phyloP scores from a whole-genome alignment of 257 asterid genomes.

The Plantago elongata region DNA sequence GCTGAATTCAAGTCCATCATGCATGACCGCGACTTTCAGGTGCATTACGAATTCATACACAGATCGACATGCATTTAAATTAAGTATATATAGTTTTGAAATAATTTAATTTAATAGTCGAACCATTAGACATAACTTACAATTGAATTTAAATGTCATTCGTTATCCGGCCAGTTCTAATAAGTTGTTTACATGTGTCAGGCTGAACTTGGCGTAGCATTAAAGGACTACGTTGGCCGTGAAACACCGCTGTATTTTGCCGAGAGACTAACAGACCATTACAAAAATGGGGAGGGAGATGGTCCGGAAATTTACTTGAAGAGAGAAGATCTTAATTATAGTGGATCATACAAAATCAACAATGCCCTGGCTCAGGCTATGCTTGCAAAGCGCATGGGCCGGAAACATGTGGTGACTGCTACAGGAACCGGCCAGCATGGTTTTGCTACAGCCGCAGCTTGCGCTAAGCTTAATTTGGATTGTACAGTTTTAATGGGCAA shows the following conservation, averaged over 20 bases:
- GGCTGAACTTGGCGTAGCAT: slow-evolving; percentile 43
- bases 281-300: slow-evolving; percentile 41
- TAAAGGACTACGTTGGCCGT: slow-evolving; percentile 73
- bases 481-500: slow-evolving; percentile 59
- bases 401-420: slow-evolving; percentile 41
- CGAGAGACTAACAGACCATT: slow-evolving; percentile 50
- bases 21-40: slow-evolving; percentile 53
- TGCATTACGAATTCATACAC: slow-evolving; percentile 13
- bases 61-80: too few species aligned
- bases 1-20: slow-evolving; percentile 41
- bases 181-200: too few species aligned
- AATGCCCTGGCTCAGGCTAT: slow-evolving; percentile 80
- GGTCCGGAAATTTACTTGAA: slow-evolving; percentile 72
- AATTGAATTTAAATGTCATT: too few species aligned
- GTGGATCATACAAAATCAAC: slow-evolving; percentile 84
- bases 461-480: slow-evolving; percentile 59
- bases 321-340: slow-evolving; percentile 69
- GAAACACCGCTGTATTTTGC: slow-evolving; percentile 78
- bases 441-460: slow-evolving; percentile 68
- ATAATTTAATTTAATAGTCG: too few species aligned
- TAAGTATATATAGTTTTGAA: too few species aligned
- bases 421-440: slow-evolving; percentile 91
- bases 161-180: too few species aligned
- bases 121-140: too few species aligned
- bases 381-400: slow-evolving; percentile 72